Evolutionary conservation across 345 rosid species (phyloP).

Genomic region (Sonneratia alba): DNA sequence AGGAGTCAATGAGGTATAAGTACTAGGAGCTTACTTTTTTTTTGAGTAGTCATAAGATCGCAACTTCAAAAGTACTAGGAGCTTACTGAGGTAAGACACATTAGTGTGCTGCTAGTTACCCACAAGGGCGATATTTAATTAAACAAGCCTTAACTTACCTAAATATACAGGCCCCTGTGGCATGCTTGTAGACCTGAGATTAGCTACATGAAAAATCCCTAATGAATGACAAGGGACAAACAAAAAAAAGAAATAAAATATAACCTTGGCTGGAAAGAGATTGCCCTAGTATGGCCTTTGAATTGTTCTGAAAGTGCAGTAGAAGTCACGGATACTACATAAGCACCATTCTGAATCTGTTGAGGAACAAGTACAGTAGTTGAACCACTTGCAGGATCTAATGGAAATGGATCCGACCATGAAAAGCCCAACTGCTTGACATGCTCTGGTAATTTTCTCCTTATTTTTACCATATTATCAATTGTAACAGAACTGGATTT

Average conservation of each 20-base stretch:
- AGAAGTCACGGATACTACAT: conserved; percentile 64
- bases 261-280: conserved; percentile 71
- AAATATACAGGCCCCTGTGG: background rate
- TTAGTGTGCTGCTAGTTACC: background rate
- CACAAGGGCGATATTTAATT: background rate
- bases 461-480: conserved; percentile 51
- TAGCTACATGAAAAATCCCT: background rate
- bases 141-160: background rate
- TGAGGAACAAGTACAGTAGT: conserved; percentile 64
- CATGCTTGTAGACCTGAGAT: background rate
- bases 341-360: conserved; percentile 52
- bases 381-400: conserved; percentile 78
- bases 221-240: background rate
- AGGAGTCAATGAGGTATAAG: too few species aligned
- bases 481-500: conserved; percentile 31
- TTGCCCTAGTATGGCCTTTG: conserved; percentile 68
- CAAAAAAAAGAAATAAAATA: background rate
- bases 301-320: conserved; percentile 53
- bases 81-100: background rate
- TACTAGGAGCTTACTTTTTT: too few species aligned
- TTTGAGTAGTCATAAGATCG: too few species aligned
- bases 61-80: background rate
- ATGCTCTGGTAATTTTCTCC: conserved; percentile 36
- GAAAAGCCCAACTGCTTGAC: conserved; percentile 25
- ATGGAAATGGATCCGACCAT: conserved; percentile 78